phyloP scores from a whole-genome alignment of 2,329 filamentous ascomycete species.

The Orbilia javanica region DNA sequence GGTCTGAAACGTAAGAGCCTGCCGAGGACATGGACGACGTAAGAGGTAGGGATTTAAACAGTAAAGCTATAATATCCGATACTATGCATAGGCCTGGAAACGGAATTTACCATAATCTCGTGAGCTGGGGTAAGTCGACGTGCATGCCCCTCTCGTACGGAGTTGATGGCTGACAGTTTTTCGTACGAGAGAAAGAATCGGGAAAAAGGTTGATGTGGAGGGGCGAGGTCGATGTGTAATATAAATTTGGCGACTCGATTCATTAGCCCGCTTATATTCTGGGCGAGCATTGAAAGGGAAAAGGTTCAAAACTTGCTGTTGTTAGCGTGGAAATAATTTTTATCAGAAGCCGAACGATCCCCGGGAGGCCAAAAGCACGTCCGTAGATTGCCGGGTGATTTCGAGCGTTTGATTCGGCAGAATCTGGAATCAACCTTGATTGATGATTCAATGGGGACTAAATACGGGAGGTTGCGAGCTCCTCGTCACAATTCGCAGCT shows the following conservation, averaged over 20 bases:
- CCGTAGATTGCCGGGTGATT: conserved; percentile 15
- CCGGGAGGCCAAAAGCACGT: conserved; percentile 8
- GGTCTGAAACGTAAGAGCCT: conserved; percentile 56
- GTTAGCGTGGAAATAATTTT: conserved; percentile 13
- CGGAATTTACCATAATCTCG: conserved; percentile 58
- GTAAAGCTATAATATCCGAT: conserved; percentile 54
- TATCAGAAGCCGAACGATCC: neutral
- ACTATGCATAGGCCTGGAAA: conserved; percentile 49
- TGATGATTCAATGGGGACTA: neutral
- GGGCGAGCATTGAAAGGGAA: conserved; percentile 29
- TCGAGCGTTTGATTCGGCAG: neutral
- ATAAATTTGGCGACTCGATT: conserved; percentile 46
- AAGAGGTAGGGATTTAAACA: conserved; percentile 21
- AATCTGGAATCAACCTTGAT: neutral
- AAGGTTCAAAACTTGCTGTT: conserved; percentile 3
- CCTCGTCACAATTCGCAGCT: neutral
- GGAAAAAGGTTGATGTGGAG: conserved; percentile 44
- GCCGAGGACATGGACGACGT: conserved; percentile 56
- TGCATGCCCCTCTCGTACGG: conserved; percentile 58
- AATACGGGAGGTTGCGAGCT: neutral
- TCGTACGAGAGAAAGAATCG: conserved; percentile 55
- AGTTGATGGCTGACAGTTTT: conserved; percentile 41
- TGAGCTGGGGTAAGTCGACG: conserved; percentile 50
- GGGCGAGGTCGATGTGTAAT: conserved; percentile 51
- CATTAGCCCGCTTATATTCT: conserved; percentile 47